These are phyloP conservation scores for Datisca glomerata DNA, from an alignment of 306 rosid species.

Conservation along the genomic window DNA sequence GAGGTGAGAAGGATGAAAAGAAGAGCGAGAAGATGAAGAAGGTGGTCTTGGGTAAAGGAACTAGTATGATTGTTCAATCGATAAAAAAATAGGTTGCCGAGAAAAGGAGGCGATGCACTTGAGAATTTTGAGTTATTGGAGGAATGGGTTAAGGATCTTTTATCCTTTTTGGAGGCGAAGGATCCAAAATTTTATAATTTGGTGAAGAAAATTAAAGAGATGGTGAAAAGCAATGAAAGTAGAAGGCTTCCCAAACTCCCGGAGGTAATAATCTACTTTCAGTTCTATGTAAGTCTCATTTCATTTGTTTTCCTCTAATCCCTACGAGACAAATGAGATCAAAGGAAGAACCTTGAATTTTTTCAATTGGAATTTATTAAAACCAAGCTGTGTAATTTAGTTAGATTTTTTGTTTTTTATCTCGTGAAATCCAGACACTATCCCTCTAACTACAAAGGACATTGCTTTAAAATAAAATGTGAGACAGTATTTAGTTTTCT, in stretches of 20 bases:
- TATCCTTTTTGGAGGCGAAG: slow-evolving; percentile 44
- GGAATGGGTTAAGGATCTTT: slow-evolving; percentile 33
- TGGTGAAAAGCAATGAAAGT: slow-evolving; percentile 81
- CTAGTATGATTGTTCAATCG: slow-evolving; percentile 42
- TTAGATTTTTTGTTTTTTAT: too few species aligned
- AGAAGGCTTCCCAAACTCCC: slow-evolving; percentile 95
- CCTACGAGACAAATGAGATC: too few species aligned
- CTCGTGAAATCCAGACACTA: too few species aligned
- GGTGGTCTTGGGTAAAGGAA: slow-evolving; percentile 66
- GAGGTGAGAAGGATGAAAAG: slow-evolving; percentile 34
- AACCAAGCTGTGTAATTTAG: too few species aligned
- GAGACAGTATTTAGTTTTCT: too few species aligned
- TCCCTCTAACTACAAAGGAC: too few species aligned
- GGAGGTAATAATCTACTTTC: slow-evolving; percentile 39
- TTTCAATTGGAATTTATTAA: too few species aligned
- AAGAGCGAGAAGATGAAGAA: slow-evolving; percentile 70
- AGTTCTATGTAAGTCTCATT: not conserved
- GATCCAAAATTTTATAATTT: slow-evolving; percentile 36
- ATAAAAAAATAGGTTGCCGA: slow-evolving; percentile 55
- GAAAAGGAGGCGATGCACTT: slow-evolving; percentile 14
- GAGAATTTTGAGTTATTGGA: slow-evolving; percentile 31
- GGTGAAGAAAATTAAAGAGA: slow-evolving; percentile 52
- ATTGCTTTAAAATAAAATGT: too few species aligned
- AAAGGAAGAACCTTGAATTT: too few species aligned
- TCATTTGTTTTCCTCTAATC: too few species aligned